Evolutionary conservation across 805 yeast species (phyloP).

Genomic region (Kodamaea hsintzibuensis): DNA sequence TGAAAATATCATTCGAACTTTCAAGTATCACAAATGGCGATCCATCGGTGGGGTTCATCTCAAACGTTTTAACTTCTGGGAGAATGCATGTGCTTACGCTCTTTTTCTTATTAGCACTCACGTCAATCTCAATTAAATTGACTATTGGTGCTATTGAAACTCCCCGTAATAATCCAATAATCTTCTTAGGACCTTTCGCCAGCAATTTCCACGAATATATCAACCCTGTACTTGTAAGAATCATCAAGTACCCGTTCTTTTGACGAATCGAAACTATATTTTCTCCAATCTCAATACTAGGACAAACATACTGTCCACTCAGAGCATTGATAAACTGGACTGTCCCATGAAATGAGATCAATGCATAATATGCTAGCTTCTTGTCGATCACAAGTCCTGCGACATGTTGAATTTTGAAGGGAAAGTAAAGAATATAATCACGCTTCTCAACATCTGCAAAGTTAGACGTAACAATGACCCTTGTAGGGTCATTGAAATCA

Average conservation of each 20-base stretch:
- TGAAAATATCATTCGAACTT: conserved; percentile 35
- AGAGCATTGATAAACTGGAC: conserved; percentile 45
- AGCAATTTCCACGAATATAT: conserved; percentile 53
- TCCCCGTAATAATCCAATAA: conserved; percentile 37
- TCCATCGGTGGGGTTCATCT: conserved; percentile 37
- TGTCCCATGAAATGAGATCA: conserved; percentile 61
- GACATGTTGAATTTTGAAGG: conserved; percentile 52
- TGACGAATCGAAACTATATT: conserved; percentile 42
- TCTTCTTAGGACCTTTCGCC: conserved; percentile 5
- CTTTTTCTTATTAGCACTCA: conserved; percentile 1
- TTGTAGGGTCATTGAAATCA: conserved; percentile 49
- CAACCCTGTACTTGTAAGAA: conserved; percentile 52
- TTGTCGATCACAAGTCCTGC: conserved; percentile 35
- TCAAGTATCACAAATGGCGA: conserved; percentile 43
- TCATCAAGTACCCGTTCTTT: conserved; percentile 33
- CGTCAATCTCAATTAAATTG: conserved; percentile 29
- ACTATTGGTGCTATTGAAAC: conserved; percentile 56
- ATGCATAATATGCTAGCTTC: conserved; percentile 45
- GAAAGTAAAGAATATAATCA: conserved; percentile 40
- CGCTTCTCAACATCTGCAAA: conserved; percentile 31
- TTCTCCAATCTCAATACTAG: conserved; percentile 54
- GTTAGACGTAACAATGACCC: conserved; percentile 44
- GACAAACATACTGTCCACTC: conserved; percentile 47
- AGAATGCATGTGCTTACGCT: conserved; percentile 4
- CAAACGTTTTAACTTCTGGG: conserved; percentile 20